Evolutionary conservation across 2,329 filamentous ascomycete species (phyloP), one percentile per base, ranked within the genome.

Genomic region (Venturia carpophila): DNA sequence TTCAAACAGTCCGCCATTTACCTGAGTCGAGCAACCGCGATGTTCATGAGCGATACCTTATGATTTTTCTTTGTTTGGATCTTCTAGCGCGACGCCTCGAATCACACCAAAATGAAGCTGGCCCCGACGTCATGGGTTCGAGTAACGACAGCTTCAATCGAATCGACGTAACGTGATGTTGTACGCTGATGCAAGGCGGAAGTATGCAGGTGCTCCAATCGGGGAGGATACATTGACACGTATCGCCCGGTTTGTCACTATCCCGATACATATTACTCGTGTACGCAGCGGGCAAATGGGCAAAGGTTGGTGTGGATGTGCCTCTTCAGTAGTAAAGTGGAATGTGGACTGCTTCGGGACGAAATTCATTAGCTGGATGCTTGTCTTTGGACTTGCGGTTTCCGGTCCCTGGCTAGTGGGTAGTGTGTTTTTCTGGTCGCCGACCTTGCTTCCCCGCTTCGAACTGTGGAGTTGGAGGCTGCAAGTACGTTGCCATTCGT

Each of bases 401-500:
- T 52, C 37, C 37, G 52, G 52, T 58, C 52, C 52, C 52, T 58
- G 52, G 52, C 52, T 58, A 58, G 49, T 56, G 15, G 24, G 47
- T 27, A 41, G 24, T 24, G 47, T 52, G 39, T 10, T 41, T 13
- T 17, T 52, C 21, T 52, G 30, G 30, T 52, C 7, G 47, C 27
- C 52, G 52, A 37, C 30, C 27, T 58, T 58, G 52, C 52, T 58
- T 58, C 52, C 52, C 52, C 52, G 52, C 52, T 58, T 21, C 21
- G n/a, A 21, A 52, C 39, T 41, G 39, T 41, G 39, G 39, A 10
- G 15, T 41, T 41, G 39, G 39, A 41, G 39, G 45, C 21, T 24
- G 45, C 21, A 47, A 10, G 15, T 10, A 56, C 11, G 24, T 19
- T 56, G 13, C 24, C 27, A 56, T 30, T 56, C 49, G 27, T 58